Conservation (phyloP, 2,329 filamentous ascomycete species). For the Curvularia verruculosa region DNA sequence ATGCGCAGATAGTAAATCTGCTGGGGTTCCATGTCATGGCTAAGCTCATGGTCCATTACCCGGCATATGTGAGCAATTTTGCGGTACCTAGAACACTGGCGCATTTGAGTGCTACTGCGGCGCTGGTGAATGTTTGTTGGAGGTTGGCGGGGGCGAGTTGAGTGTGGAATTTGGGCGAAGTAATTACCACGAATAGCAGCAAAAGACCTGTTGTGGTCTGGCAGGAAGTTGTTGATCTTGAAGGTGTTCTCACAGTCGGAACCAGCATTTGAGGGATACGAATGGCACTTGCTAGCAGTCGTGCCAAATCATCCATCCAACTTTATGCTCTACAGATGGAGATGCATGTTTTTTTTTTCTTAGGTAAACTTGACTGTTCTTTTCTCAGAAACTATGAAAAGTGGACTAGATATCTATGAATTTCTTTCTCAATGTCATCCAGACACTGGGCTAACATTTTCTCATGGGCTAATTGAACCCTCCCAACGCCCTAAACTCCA, state of each 20-base stretch:
- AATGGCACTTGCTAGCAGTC: background rate
- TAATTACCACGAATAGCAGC: no score
- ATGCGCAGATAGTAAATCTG: constrained; percentile 31
- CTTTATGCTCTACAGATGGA: background rate
- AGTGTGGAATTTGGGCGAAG: background rate
- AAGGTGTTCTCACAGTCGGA: no score
- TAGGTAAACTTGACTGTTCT: background rate
- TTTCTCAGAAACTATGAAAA: background rate
- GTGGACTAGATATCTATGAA: background rate
- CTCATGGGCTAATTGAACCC: background rate
- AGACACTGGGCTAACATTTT: background rate
- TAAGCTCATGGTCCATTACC: constrained; percentile 31
- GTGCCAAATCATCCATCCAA: background rate
- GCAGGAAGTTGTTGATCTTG: no score
- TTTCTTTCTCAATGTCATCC: background rate
- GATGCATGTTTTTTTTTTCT: background rate
- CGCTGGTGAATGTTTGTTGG: constrained; percentile 32
- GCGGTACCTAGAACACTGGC: constrained; percentile 24
- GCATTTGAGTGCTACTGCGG: constrained; percentile 30
- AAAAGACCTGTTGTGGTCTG: no score
- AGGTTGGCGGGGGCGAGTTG: constrained; percentile 25
- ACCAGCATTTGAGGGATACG: background rate
- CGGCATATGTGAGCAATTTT: constrained; percentile 28
- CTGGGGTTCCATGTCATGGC: constrained; percentile 32
- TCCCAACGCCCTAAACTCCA: background rate